Base-by-base conservation (phyloP, 768 basidiomycete species). In the Ephemerocybe angulata region DNA sequence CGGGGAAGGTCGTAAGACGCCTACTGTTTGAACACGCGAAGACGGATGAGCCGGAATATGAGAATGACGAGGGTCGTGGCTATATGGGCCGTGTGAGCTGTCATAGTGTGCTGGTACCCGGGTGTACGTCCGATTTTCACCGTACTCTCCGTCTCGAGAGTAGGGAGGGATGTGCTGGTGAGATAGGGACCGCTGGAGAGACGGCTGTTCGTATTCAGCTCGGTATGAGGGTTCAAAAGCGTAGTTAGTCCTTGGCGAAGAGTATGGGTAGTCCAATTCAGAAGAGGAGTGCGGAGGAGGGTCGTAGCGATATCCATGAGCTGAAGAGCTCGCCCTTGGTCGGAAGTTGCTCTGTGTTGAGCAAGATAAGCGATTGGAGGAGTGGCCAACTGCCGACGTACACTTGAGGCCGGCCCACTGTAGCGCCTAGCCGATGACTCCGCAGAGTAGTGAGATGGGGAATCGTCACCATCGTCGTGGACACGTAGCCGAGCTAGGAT, bases 401-500 rank as follows among this genome's bases (percentile, higher is more conserved):
- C 48, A 35, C 52, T 53, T 35, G 54, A 57, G 28, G 28, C 17
- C 5, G 35, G 38, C 7, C n/a, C 15, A 27, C 46, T 33, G 28
- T 49, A 50, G 41, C 49, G 15, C 30, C 29, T 43, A 13, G 58
- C 37, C 41, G 56, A 33, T 46, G 54, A 47, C 28, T 43, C 55
- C 10, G 49, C 13, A 31, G 52, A 22, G n/a, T 41, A 15, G 27
- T 27, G 27, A 4, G 54, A 48, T 11, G 24, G 35, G 28, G 47
- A 15, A 27, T 63, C 53, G 27, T 67, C 67, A 33, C 64, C 64
- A 46, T 78, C 76, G 58, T 78, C 73, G 44, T 63, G 67, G 46
- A 80, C 67, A 40, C 70, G 71, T 29, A 76, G 70, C 57, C 75
- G 72, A 60, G 76, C 76, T 60, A 83, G 56, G 52, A 77, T 71